Base-by-base conservation (phyloP, 106 monocot species). In the Platanthera guangdongensis region DNA sequence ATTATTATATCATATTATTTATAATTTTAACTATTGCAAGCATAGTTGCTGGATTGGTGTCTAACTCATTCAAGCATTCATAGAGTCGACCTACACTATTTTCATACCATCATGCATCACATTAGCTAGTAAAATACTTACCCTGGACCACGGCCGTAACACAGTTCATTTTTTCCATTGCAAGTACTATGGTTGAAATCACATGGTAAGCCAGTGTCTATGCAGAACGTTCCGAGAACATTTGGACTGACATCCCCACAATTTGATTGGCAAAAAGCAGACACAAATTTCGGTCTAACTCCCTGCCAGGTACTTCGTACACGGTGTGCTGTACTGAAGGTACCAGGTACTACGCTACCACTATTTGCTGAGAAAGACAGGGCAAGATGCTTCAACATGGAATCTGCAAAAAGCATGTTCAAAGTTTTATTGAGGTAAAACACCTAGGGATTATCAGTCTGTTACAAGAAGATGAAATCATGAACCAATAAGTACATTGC, bases 161-260 rank as follows among this genome's bases (percentile, higher is more conserved):
- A 96, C 4, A 91, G 82, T 76, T 96, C 93, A 79, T 96, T 93
- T 83, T 91, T 96, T 64, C 96, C 96, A 71, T 91, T 87, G 77
- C 96, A 96, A 39, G 96, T 93, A 52, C 90, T 91, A 69, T 91
- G 93, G 76, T 96, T 96, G 74, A 96, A 96, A 74, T 96, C 96
- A 82, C 96, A 96, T 67, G 87, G 81, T 1, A 85, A 84, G 9
- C 90, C 93, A 63, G 91, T 91, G 78, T 96, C 93, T 21, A 86
- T 91, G 83, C 96, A 96, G 79, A 89, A 96, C 32, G 96, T 54
- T 54, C 96, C 96, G 18, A 90, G 86, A 1, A 93, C 90, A 80
- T 96, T 96, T 82, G 96, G 96, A 60, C 96, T 96, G 15, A 96
- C 93, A 86, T 96, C 96, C 51, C 96, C 96, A 79, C 90, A 93